phyloP scores from a whole-genome alignment of 352 stramenopile genomes.

The Hyaloperonospora brassicae region DNA sequence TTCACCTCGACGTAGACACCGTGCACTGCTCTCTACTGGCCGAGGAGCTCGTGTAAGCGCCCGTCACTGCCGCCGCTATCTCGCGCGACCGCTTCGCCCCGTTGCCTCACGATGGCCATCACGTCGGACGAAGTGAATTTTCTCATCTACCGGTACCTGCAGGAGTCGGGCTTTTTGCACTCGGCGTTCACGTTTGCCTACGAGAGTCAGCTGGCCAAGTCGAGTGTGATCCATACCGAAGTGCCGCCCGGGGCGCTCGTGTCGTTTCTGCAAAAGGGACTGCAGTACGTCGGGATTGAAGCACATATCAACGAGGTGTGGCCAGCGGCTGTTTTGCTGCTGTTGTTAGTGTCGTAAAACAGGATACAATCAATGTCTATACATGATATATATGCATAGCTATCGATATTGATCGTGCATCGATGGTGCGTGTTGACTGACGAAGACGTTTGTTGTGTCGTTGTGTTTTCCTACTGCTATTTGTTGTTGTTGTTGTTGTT shows the following conservation, averaged over 20 bases:
- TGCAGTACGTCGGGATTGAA: constrained; percentile 92
- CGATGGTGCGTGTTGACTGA: no score
- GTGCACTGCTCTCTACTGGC: no score
- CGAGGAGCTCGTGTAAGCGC: neutral
- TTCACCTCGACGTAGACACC: neutral
- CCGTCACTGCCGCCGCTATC: neutral
- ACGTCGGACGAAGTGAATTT: constrained; percentile 97
- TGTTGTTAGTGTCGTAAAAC: no score
- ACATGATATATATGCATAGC: no score
- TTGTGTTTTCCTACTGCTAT: neutral
- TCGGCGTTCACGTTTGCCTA: constrained; percentile 98
- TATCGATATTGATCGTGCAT: no score
- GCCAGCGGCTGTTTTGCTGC: no score
- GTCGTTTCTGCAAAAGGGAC: constrained; percentile 97
- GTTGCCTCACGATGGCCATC: constrained; percentile 62
- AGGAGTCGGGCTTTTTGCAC: constrained; percentile 96
- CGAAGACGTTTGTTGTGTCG: neutral
- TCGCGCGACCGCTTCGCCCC: neutral
- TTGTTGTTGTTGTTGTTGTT: neutral
- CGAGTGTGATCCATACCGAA: constrained; percentile 87
- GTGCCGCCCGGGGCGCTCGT: constrained; percentile 95
- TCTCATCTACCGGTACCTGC: constrained; percentile 96
- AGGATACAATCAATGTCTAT: no score
- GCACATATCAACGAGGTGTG: constrained; percentile 82
- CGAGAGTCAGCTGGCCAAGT: constrained; percentile 93